Conservation (phyloP, 208 protist species). For the Polymyxa betae region DNA sequence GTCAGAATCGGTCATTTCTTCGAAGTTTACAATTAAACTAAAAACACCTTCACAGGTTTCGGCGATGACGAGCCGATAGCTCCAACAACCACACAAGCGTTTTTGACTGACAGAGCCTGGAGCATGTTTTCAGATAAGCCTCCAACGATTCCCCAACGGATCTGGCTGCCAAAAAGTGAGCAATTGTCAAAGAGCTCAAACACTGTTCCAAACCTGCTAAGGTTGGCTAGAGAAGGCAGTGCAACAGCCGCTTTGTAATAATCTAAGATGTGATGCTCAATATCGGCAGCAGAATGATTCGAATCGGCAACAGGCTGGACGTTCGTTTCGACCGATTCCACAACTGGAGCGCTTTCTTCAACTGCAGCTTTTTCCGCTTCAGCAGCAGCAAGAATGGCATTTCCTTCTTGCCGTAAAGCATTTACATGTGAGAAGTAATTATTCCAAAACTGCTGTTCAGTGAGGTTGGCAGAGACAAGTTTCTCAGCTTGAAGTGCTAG, state of each 20-base stretch:
- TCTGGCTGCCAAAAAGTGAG: background rate
- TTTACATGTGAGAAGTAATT: conserved; percentile 21
- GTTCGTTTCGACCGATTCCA: background rate
- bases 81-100: background rate
- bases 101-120: background rate
- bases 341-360: background rate
- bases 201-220: background rate
- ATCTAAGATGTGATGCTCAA: background rate
- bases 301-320: background rate
- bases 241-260: background rate
- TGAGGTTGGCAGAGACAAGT: background rate
- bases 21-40: background rate
- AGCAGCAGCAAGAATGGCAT: background rate
- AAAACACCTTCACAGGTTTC: background rate
- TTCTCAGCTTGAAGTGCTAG: background rate
- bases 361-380: background rate
- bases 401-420: background rate
- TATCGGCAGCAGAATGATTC: background rate
- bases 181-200: background rate
- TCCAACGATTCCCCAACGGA: background rate
- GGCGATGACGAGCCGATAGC: background rate
- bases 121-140: background rate
- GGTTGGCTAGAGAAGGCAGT: background rate
- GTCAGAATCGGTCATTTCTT: background rate
- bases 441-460: background rate